Evolutionary conservation across 352 stramenopile species (phyloP), one percentile per base, ranked within the genome.

Genomic region (Globisporangium uncinulatum): DNA sequence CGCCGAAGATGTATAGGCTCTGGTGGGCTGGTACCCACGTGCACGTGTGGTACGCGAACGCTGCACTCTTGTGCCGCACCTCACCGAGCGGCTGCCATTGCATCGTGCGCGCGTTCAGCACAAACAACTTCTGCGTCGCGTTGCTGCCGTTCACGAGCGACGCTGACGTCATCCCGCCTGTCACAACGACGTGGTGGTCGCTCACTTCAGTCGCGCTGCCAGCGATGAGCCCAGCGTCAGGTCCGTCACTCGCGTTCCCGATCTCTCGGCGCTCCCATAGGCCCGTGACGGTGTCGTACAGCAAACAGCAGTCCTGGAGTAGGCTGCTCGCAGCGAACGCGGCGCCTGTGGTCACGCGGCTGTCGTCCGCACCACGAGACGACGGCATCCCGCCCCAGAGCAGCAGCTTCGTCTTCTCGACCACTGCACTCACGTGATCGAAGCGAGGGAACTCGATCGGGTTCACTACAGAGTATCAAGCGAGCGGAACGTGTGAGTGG

Each of bases 381-480:
- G 80, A 75, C 17, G 67, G 53, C 63, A 91, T 72, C 4, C 80
- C 83, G 47, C 80, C 83, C 63, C 69, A 83, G 51, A 92, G 75
- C 1, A 75, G 59, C 50, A 93, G 66, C 43, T 80, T 75, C 7
- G 71, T 81, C 31, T 62, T 61, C 4, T 69, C 61, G 15, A 89
- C 58, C 32, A 83, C 71, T 21, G 65, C 69, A 32, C 67, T 76
- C 58, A 89, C 53, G 60, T 93, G 80, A 48, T 91, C 80, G 45
- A 88, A 90, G 34, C 70, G 68, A 54, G 59, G 34, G 17, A 62
- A 57, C 32, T 37, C 44, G n/a, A 56, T 44, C 15, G 53, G 31
- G n/a, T 52, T 63, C 20, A 66, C 67, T 75, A 15, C 7, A 31
- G 15, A 42, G 31, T 29, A 10, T 4, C 21, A 52, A 29, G 24